Percentiles rank a stretch among this genome's conserved stretches.
These are phyloP conservation scores for Scedosporium dehoogii DNA, from an alignment of 2,329 filamentous ascomycete genomes.

Conservation along the genomic window DNA sequence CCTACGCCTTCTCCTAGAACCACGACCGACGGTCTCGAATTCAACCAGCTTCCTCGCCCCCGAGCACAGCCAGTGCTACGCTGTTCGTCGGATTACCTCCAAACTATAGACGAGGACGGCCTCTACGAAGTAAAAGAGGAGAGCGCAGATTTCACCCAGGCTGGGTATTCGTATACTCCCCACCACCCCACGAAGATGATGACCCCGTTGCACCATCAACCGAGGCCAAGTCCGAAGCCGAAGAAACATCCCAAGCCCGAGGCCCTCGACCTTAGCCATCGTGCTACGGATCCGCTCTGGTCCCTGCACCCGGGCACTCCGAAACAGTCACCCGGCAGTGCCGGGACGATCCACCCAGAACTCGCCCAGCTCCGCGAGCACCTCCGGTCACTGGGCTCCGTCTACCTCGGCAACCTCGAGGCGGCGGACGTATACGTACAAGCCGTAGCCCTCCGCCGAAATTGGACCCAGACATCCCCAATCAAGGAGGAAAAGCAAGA, in stretches of 20 bases:
- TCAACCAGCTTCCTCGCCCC: too few species aligned
- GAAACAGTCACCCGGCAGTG: not conserved
- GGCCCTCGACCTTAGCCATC: not conserved
- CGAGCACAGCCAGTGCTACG: too few species aligned
- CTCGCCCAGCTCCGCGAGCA: conserved; percentile 15
- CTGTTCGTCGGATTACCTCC: too few species aligned
- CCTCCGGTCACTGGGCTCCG: conserved; percentile 13
- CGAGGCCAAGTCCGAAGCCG: not conserved
- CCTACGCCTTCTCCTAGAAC: conserved; percentile 8
- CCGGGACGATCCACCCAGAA: conserved; percentile 13
- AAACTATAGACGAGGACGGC: not conserved
- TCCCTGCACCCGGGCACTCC: not conserved
- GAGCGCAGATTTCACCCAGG: too few species aligned
- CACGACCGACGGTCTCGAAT: not conserved
- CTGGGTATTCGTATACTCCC: too few species aligned
- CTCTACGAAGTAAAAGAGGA: too few species aligned
- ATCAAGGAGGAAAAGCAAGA: not conserved
- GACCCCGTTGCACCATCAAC: not conserved
- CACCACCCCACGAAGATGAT: not conserved
- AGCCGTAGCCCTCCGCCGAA: conserved; percentile 16
- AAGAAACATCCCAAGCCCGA: not conserved
- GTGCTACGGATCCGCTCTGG: not conserved
- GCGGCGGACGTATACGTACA: conserved; percentile 17
- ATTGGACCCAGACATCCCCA: not conserved
- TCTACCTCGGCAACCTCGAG: conserved; percentile 9